Base-by-base conservation (phyloP, 2,329 filamentous ascomycete species). In the Phialemoniopsis sp. region DNA sequence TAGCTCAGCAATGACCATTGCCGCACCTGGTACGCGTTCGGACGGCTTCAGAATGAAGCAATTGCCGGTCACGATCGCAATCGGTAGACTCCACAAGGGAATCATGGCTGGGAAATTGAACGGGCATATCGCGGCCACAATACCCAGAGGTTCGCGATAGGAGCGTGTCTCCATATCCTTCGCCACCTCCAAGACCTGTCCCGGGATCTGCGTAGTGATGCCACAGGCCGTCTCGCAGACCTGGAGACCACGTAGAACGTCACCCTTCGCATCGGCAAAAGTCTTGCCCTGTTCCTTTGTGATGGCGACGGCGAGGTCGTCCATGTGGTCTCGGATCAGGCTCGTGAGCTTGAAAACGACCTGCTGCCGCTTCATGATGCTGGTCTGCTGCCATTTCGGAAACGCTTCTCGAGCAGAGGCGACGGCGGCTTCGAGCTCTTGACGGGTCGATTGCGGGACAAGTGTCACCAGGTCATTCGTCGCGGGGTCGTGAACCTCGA, bases 91-190 rank as follows among this genome's bases (percentile, higher is more conserved):
- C 80, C 80, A 85, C 9, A 84, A 67, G 10, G 80, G 80, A 59
- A 85, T 84, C 80, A 85, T 85, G 46, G 80, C 80, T 38, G 80
- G 80, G 65, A 84, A 84, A 65, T 84, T 74, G 60, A 82, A 83
- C 6, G 78, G 78, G 63, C 79, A 83, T 50, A 83, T 83, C 44
- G 78, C 77, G 26, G 79, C 78, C 30, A 80, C 75, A 33, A 84
- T 73, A 47, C 80, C 80, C 48, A 84, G 59, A 38, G 80, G 80
- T 59, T 84, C 80, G 36, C 74, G 69, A 62, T 84, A 84, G 46
- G 72, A 80, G 45, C 80, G 65, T 7, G 80, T 84, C 64, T 84
- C 80, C 80, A 84, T 84, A 51, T 84, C 80, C 67, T 83, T 82
- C 29, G 74, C 72, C n/a, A 84, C 80, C 60, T 84, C 79, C 28